These are phyloP conservation scores for Erodium maritimum DNA, from an alignment of 345 rosid genomes.

Conservation along the genomic window DNA sequence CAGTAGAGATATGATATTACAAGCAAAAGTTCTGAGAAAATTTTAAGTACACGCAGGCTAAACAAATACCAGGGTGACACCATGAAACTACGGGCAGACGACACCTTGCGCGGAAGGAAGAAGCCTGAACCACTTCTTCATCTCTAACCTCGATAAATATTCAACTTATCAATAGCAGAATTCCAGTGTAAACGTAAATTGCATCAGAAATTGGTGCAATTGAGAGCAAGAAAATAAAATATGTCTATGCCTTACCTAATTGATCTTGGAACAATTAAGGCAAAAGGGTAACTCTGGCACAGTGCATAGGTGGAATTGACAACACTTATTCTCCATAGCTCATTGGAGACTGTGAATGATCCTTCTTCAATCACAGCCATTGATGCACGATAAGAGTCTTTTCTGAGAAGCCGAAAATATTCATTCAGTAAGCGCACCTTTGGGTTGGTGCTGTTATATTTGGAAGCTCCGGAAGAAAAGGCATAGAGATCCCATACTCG, in stretches of 20 bases:
- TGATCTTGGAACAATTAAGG: conserved; percentile 73
- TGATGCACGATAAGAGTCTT: conserved; percentile 43
- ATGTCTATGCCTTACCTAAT: conserved; percentile 44
- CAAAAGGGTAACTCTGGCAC: conserved; percentile 85
- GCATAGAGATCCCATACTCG: conserved; percentile 80
- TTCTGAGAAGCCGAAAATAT: conserved; percentile 85
- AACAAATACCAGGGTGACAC: conserved; percentile 71
- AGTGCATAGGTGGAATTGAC: conserved; percentile 52
- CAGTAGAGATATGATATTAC: conserved; percentile 9
- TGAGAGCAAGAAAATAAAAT: conserved; percentile 7
- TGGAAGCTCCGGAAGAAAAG: conserved; percentile 69
- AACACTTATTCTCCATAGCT: conserved; percentile 77
- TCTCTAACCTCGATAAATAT: conserved; percentile 40
- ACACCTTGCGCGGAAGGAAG: conserved; percentile 76
- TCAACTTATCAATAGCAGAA: conserved; percentile 9
- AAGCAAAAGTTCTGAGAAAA: conserved; percentile 1
- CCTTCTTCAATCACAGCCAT: conserved; percentile 55
- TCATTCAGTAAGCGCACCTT: conserved; percentile 82
- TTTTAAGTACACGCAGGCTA: background rate
- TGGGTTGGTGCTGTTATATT: conserved; percentile 51
- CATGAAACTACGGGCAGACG: conserved; percentile 88
- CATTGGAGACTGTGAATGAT: conserved; percentile 61
- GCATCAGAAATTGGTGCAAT: background rate
- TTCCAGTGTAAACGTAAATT: conserved; percentile 5
- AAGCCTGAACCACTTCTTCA: conserved; percentile 75